Base-by-base conservation (phyloP, 257 asterid species). In the Ajuga chamaepitys region DNA sequence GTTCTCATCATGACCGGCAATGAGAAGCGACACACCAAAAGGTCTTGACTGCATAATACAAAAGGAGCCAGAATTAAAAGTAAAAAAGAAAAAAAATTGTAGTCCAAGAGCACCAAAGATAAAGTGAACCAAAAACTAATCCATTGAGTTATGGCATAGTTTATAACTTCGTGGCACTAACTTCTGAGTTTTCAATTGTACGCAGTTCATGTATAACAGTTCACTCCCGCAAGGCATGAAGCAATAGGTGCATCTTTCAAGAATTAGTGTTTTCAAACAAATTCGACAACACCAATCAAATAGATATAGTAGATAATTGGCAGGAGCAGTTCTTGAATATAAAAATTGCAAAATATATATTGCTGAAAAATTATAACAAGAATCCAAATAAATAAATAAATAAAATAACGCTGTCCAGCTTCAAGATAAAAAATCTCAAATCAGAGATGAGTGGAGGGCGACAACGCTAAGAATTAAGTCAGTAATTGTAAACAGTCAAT, bases 1-100 rank as follows among this genome's bases (percentile, higher is more conserved):
- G 70, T 86, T 88, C 86, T 91, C 97, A 75, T 91, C 97, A 12
- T 91, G 95, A 72, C 97, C 95, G 81, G 97, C 97, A 81, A 88
- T 88, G 63, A 91, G 96, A 21, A 89, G 96, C 57, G 97, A 91
- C 13, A 91, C 96, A 10, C 97, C 98, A 74, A 91, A 91, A 65
- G 98, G 98, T 66, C 98, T 81, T n/a, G 96, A 92, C 98, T 89
- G 95, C 84, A 81, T 21, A 32, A 55, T 32, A 46, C 0, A 5
- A 45, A 50, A 47, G 32, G 21, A 28, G n/a, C 10, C 16, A 35
- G 5, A 62, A 40, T 73, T 22, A 75, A 48, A 41, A 35, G 50
- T 41, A 34, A 20, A 35, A 68, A 30, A 21, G 6, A 48, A 3
- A 25, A 70, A 16, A 20, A 58, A 44, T 17, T 30, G n/a, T 56